These are phyloP conservation scores for Lactarius deliciosus DNA, from an alignment of 768 basidiomycete species.

Conservation along the genomic window DNA sequence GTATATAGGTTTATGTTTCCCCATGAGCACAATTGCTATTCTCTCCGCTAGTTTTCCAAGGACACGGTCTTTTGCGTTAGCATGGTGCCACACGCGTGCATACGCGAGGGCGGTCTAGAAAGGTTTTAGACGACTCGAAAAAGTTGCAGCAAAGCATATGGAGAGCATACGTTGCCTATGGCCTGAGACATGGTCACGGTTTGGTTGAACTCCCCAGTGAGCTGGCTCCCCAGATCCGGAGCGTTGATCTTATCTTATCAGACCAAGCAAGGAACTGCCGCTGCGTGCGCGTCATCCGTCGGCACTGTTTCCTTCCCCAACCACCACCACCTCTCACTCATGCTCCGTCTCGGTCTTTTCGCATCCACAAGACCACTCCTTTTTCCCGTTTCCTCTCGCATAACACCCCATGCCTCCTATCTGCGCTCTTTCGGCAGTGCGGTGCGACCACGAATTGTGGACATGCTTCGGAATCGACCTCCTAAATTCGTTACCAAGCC, in stretches of 20 bases:
- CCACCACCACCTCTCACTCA: slow-evolving; percentile 21
- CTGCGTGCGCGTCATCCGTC: slow-evolving; percentile 12
- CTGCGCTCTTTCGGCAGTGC: slow-evolving; percentile 37
- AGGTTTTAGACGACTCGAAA: background rate
- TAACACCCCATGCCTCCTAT: slow-evolving; percentile 28
- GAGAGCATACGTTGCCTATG: slow-evolving; percentile 68
- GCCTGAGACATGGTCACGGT: slow-evolving; percentile 66
- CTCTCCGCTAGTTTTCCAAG: slow-evolving; percentile 92
- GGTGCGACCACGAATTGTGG: slow-evolving; percentile 36
- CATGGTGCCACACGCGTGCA: slow-evolving; percentile 95
- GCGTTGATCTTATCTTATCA: slow-evolving; percentile 24
- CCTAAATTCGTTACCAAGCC: slow-evolving; percentile 31
- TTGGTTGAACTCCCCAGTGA: background rate
- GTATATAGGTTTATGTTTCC: slow-evolving; percentile 98
- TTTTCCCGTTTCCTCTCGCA: slow-evolving; percentile 28
- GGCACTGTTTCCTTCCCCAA: slow-evolving; percentile 3
- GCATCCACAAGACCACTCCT: slow-evolving; percentile 31
- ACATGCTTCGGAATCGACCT: slow-evolving; percentile 36
- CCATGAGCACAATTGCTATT: slow-evolving; percentile 96
- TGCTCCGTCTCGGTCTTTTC: slow-evolving; percentile 35
- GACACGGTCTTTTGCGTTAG: slow-evolving; percentile 86
- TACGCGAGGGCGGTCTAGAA: slow-evolving; percentile 90
- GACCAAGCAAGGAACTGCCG: too few species aligned
- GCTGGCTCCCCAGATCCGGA: background rate
- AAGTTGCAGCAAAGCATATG: background rate